Conservation (phyloP, 139 green algal genomes). For the Volvox reticuliferus region DNA sequence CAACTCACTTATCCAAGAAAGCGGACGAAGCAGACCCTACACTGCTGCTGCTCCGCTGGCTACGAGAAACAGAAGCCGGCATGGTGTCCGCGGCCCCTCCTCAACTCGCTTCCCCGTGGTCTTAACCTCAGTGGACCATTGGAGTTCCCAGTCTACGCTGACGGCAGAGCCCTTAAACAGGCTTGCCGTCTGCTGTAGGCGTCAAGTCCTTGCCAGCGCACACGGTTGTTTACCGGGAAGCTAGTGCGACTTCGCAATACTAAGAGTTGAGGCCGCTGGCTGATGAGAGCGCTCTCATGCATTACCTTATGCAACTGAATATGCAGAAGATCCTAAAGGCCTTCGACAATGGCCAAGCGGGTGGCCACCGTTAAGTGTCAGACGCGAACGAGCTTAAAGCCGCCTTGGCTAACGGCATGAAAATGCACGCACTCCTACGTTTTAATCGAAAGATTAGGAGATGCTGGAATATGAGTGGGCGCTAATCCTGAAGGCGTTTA, state of each 20-base stretch:
- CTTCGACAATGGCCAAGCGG: too few relatives aligned
- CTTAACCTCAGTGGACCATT: background rate
- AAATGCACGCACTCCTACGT: background rate
- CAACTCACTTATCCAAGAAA: conserved; percentile 41
- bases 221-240: background rate
- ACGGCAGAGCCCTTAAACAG: background rate
- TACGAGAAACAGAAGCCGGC: background rate
- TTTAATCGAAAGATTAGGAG: background rate
- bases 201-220: background rate
- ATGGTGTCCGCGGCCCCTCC: conserved; percentile 19
- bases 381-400: background rate
- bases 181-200: background rate
- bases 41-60: conserved; percentile 9
- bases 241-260: too few relatives aligned
- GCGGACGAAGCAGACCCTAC: conserved; percentile 18
- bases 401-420: background rate
- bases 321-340: too few relatives aligned
- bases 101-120: background rate
- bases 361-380: background rate
- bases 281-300: too few relatives aligned
- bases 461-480: background rate
- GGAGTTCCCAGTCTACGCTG: background rate
- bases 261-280: too few relatives aligned
- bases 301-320: too few relatives aligned
- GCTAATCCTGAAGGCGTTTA: background rate